These are phyloP conservation scores for Flaveria robusta DNA, from an alignment of 129 eudicot genomes.

Conservation along the genomic window DNA sequence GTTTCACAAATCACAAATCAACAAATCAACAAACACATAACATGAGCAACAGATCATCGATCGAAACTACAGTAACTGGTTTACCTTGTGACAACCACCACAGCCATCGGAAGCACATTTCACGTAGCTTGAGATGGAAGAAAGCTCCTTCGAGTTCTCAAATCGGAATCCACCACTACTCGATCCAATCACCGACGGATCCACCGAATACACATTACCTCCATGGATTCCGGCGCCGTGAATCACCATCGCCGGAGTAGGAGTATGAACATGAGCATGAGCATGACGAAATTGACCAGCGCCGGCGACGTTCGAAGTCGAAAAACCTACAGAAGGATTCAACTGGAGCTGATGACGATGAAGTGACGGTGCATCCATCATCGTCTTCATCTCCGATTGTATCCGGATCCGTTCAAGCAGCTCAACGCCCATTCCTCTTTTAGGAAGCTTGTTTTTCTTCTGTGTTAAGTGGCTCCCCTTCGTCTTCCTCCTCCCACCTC, in stretches of 20 bases:
- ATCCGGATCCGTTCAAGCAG: constrained; percentile 46
- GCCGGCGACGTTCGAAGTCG: constrained; percentile 5
- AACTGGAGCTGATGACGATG: constrained; percentile 9
- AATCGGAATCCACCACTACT: constrained; percentile 12
- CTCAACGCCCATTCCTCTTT: constrained; percentile 75
- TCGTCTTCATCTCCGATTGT: constrained; percentile 36
- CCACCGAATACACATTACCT: constrained; percentile 9
- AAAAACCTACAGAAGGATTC: constrained; percentile 5
- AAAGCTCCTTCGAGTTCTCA: constrained; percentile 53
- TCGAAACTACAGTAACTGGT: not conserved
- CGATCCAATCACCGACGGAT: constrained; percentile 38
- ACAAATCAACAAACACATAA: not conserved
- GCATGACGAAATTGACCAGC: constrained; percentile 17
- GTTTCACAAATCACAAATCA: not conserved
- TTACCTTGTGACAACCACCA: constrained; percentile 59
- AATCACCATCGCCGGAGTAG: constrained; percentile 27
- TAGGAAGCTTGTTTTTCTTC: constrained; percentile 45
- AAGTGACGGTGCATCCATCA: constrained; percentile 26
- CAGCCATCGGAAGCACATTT: constrained; percentile 40
- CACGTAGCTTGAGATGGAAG: constrained; percentile 47
- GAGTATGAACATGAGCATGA: not conserved
- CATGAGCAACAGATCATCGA: not conserved
- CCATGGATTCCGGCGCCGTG: constrained; percentile 35
- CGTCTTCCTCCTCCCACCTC: constrained; percentile 42
- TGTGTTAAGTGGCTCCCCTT: constrained; percentile 31